Evolutionary conservation across 192 early-diverging fungal genomes (phyloP), one percentile per base, ranked within the genome.

Genomic region (Phlyctochytrium bullatum): DNA sequence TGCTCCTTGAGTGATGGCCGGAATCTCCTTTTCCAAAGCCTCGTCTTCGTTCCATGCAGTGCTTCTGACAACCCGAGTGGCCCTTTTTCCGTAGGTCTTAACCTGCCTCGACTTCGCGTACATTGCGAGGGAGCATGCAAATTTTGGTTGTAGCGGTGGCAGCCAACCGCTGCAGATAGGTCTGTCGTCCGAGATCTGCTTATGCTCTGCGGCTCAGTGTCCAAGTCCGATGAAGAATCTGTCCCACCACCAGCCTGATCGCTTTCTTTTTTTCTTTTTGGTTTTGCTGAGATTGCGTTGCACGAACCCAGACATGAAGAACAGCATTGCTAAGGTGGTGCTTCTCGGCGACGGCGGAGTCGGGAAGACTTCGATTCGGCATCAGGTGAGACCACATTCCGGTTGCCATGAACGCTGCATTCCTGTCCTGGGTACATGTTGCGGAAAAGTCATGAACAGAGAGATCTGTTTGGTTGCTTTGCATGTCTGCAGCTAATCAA

Each of bases 341-440:
- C 30, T 81, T 3, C 57, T 81, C 30, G 79, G 79, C 23, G 74
- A 78, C 47, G 68, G 73, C 10, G 68, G 67, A 32, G 79, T 81
- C 10, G 79, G 79, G 4, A 81, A 80, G 40, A 80, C 78, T 16
- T 69, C 78, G 27, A 23, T 80, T 14, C 35, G 78, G 30, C 71
- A 74, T 65, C 75, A 73, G 65, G 65, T 66, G 31, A 17, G 52
- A n/a, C 40, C n/a, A 10, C 57, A 31, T n/a, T n/a, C n/a, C n/a
- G n/a, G n/a, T n/a, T n/a, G n/a, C n/a, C n/a, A n/a, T n/a, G n/a
- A n/a, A n/a, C n/a, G n/a, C n/a, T n/a, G n/a, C n/a, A n/a, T n/a
- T n/a, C n/a, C n/a, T n/a, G n/a, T n/a, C n/a, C n/a, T n/a, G n/a
- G n/a, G n/a, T n/a, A n/a, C n/a, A n/a, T n/a, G n/a, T n/a, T n/a